These are phyloP conservation scores for Neofusicoccum kwambonambiense DNA, from an alignment of 2,329 filamentous ascomycete genomes.

Conservation along the genomic window DNA sequence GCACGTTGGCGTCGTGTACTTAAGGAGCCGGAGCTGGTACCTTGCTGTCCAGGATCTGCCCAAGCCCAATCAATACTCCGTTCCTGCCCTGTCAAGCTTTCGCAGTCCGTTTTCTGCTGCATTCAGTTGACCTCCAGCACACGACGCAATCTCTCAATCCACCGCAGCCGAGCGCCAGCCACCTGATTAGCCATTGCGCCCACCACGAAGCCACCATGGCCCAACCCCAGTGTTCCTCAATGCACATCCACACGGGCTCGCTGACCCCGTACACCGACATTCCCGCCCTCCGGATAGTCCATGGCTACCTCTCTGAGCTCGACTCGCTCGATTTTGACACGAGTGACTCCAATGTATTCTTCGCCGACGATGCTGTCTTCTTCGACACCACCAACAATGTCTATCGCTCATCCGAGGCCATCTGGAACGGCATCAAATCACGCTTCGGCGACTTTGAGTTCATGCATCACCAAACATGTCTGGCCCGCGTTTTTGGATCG, in stretches of 20 bases:
- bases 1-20: too few species aligned
- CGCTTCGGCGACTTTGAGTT: slow-evolving; percentile 4
- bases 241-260: slow-evolving; percentile 13
- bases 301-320: slow-evolving; percentile 1
- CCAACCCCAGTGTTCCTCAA: neutral
- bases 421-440: slow-evolving; percentile 9
- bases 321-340: slow-evolving; percentile 3
- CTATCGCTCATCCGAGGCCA: neutral
- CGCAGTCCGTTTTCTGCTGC: too few species aligned
- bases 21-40: too few species aligned
- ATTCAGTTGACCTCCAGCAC: too few species aligned
- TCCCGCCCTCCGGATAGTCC: neutral
- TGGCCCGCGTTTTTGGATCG: neutral
- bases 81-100: too few species aligned
- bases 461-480: slow-evolving; percentile 11
- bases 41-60: too few species aligned
- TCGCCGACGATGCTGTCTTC: slow-evolving; percentile 4
- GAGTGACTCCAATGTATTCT: neutral
- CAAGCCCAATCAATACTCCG: too few species aligned
- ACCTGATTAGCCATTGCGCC: neutral
- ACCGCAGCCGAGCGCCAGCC: too few species aligned
- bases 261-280: neutral
- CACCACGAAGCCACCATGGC: neutral
- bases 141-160: too few species aligned
- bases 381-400: neutral